Conservation (phyloP, 2,329 filamentous ascomycete genomes). For the Cercospora sp. region DNA sequence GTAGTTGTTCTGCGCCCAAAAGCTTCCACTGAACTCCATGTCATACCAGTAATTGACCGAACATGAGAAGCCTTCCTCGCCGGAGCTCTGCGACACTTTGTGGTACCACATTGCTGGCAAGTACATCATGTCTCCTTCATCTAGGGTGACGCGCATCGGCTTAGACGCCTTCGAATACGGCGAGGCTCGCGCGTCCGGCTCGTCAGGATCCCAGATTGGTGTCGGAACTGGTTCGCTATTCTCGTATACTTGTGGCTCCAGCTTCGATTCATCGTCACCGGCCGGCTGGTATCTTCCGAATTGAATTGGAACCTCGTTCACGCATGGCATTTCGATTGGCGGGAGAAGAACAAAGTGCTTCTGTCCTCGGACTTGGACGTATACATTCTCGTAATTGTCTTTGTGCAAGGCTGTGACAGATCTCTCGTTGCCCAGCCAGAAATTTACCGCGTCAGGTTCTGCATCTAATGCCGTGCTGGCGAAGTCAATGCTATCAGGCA, state of each 20-base stretch:
- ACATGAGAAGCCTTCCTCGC: slow-evolving; percentile 69
- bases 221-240: slow-evolving; percentile 60
- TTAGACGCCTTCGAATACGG: slow-evolving; percentile 59
- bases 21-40: slow-evolving; percentile 70
- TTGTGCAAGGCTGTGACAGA: slow-evolving; percentile 74
- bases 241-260: slow-evolving; percentile 39
- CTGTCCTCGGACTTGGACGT: slow-evolving; percentile 69
- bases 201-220: slow-evolving; percentile 73
- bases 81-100: slow-evolving; percentile 72
- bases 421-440: slow-evolving; percentile 76
- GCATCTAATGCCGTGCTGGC: slow-evolving; percentile 68
- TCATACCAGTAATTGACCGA: slow-evolving; percentile 83
- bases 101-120: slow-evolving; percentile 83
- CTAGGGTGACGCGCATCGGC: slow-evolving; percentile 66
- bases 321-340: slow-evolving; percentile 67
- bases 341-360: slow-evolving; percentile 77
- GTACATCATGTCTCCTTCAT: slow-evolving; percentile 78
- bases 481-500: slow-evolving; percentile 67
- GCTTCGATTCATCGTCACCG: slow-evolving; percentile 26
- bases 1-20: slow-evolving; percentile 64
- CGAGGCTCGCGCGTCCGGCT: slow-evolving; percentile 53
- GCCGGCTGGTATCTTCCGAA: slow-evolving; percentile 60
- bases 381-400: slow-evolving; percentile 84
- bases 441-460: slow-evolving; percentile 72
- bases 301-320: slow-evolving; percentile 61